Base-by-base conservation (phyloP, 108 stramenopile genomes). In the Pinguiococcus pyrenoidosus region DNA sequence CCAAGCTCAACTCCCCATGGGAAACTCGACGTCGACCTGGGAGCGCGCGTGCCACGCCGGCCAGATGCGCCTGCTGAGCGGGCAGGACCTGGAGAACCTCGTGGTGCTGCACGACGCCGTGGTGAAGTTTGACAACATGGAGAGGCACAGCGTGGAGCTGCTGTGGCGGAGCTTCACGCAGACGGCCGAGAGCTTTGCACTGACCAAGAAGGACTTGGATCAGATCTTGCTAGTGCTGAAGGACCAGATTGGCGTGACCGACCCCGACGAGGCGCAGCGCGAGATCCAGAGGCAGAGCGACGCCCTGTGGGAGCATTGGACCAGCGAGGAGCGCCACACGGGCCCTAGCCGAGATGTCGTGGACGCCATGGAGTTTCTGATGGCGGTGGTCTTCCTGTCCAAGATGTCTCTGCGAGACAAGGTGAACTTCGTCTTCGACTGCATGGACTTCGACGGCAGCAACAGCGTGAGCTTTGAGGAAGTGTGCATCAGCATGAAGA, bases 301-400 rank as follows among this genome's bases (percentile, higher is more conserved):
- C 43, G 26, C 23, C 21, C 43, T 44, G 3, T 44, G 12, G 23
- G 18, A 12, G 20, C 43, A 44, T 24, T 44, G 43, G 43, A 44
- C 24, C 23, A 44, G 26, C 43, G 24, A 44, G 43, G 43, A 44
- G 43, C n/a, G 43, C 43, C 4, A 44, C 13, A 12, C 12, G 12
- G 23, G 43, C 43, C 23, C 23, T 25, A 21, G 16, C 24, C 18
- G 18, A 12, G 16, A 12, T 24, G 6, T 12, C 14, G n/a, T 44
- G 13, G 43, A 44, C 43, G 23, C 26, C 12, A 44, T 44, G 43
- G 43, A 44, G 43, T 13, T 44, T 4, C n/a, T 44, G 4, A 44
- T 17, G 4, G 43, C 43, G 4, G 23, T 44, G 4, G 43, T 44
- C 24, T 18, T 44, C 24, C 12, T 13, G 5, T 12, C 43, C 23